Conservation (phyloP, 176 grass and related monocot genomes). For the Thinopyrum elongatum region DNA sequence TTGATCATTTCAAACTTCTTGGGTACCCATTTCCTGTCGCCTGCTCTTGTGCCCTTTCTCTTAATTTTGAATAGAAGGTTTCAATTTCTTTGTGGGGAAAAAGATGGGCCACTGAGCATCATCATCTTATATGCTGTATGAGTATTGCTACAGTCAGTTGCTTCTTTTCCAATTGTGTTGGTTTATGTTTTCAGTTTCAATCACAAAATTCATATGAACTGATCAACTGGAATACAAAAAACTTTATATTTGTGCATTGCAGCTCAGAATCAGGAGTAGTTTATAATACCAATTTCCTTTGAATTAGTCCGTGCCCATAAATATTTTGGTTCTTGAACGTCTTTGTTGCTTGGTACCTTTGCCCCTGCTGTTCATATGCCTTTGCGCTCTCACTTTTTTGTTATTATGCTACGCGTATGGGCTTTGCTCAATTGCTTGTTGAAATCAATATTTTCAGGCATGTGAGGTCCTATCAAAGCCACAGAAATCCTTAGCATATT, state of each 20-base stretch:
- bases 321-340: not conserved
- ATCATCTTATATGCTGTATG: not conserved
- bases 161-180: not conserved
- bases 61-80: slow-evolving; percentile 6
- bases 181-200: not conserved
- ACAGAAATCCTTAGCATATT: slow-evolving; percentile 95
- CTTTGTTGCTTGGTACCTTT: slow-evolving; percentile 7
- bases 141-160: not conserved
- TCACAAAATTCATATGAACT: not conserved
- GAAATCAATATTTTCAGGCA: slow-evolving; percentile 52
- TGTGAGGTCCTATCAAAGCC: slow-evolving; percentile 87
- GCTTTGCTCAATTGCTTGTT: slow-evolving; percentile 4
- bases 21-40: not conserved
- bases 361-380: not conserved
- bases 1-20: slow-evolving; percentile 7
- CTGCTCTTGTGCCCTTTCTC: not conserved
- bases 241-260: not conserved
- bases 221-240: not conserved
- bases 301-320: not conserved
- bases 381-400: not conserved
- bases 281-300: not conserved
- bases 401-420: not conserved
- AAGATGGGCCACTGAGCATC: not conserved
- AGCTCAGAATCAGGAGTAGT: slow-evolving; percentile 6
- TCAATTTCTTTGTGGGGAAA: not conserved